Evolutionary conservation across 106 monocot species (phyloP).

Genomic region (Dendrobium chrysotoxum): DNA sequence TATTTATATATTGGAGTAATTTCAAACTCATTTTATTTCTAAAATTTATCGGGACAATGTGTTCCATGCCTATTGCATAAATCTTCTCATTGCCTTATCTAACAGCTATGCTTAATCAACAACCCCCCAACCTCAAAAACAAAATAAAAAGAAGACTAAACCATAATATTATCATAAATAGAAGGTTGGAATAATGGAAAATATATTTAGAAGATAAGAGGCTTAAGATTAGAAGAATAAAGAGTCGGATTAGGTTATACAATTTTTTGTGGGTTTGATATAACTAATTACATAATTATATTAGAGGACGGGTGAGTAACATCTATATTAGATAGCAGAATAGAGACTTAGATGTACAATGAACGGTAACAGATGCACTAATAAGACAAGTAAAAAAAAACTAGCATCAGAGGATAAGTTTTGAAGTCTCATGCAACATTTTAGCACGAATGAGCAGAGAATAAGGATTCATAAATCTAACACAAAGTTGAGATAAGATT

Average conservation of each 20-base stretch:
- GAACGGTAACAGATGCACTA: neutral
- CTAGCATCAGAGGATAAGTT: neutral
- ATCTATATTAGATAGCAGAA: neutral
- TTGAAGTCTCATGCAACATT: neutral
- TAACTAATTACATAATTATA: neutral
- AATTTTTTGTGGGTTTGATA: neutral
- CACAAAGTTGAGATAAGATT: neutral
- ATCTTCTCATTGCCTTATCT: neutral
- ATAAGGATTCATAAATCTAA: neutral
- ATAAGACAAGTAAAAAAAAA: neutral
- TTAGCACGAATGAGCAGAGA: neutral
- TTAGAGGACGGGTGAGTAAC: neutral
- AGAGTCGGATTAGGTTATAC: neutral
- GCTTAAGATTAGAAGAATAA: too few species aligned
- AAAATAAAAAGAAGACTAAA: neutral
- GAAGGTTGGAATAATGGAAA: too few species aligned
- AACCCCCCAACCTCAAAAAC: neutral
- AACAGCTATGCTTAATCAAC: neutral
- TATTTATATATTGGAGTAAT: neutral
- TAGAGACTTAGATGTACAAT: neutral
- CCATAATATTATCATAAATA: neutral
- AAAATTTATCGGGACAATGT: neutral
- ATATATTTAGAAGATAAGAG: too few species aligned
- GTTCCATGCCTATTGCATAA: neutral
- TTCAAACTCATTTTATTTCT: neutral